These are phyloP conservation scores for Diaporthe helianthi DNA, from an alignment of 2,329 filamentous ascomycete genomes.

Conservation along the genomic window DNA sequence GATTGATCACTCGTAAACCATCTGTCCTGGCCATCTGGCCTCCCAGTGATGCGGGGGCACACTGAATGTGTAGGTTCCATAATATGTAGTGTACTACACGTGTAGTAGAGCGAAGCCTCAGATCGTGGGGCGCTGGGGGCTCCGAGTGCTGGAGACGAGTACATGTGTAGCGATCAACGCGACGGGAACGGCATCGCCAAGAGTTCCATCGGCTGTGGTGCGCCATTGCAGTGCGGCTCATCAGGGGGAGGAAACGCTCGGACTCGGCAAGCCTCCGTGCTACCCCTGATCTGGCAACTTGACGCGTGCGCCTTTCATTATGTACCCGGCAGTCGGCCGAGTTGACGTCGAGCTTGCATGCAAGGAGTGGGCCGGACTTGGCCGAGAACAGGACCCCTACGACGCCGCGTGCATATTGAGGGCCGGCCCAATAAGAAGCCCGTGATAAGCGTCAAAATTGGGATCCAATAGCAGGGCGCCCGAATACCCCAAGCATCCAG, in stretches of 20 bases:
- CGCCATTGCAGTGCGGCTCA: conserved; percentile 23
- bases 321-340: conserved; percentile 34
- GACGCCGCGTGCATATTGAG: not conserved
- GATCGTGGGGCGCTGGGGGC: conserved; percentile 1
- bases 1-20: not conserved
- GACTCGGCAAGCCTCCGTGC: conserved; percentile 29
- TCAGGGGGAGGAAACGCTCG: not conserved
- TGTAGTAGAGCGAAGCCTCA: not conserved
- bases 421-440: conserved; percentile 26
- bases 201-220: not conserved
- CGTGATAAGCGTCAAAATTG: conserved; percentile 30
- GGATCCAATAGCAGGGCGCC: not conserved
- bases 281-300: conserved; percentile 32
- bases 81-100: not conserved
- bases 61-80: not conserved
- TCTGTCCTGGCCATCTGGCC: not conserved
- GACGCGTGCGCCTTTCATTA: conserved; percentile 31
- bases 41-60: conserved; percentile 1
- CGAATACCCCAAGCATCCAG: not conserved
- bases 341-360: conserved; percentile 26
- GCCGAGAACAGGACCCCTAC: conserved; percentile 32
- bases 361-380: conserved; percentile 30
- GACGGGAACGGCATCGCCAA: not conserved
- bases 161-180: conserved; percentile 30
- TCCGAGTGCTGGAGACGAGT: not conserved